These are phyloP conservation scores for Epichloe uncinata DNA, from an alignment of 2,329 filamentous ascomycete genomes.

Conservation along the genomic window DNA sequence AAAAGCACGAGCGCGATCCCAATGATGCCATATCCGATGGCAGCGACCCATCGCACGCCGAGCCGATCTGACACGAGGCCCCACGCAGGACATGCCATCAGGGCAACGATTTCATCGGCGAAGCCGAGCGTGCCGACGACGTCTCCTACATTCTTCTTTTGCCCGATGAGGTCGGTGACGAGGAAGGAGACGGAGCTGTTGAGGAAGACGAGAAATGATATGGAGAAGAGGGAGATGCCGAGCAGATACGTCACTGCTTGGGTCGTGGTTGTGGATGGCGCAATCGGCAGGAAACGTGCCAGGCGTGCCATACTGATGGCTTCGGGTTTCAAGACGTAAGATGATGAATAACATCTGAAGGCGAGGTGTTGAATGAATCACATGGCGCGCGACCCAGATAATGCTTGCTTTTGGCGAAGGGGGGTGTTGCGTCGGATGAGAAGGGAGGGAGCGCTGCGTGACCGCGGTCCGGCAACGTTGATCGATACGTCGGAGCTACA, in stretches of 20 bases:
- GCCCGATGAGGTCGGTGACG: slow-evolving; percentile 67
- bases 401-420: not conserved
- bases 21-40: slow-evolving; percentile 71
- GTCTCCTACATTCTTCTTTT: slow-evolving; percentile 60
- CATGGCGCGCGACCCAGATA: slow-evolving; percentile 5
- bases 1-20: slow-evolving; percentile 64
- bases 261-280: slow-evolving; percentile 42
- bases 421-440: no score
- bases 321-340: not conserved
- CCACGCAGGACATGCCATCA: slow-evolving; percentile 71
- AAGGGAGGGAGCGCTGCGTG: no score
- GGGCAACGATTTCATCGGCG: slow-evolving; percentile 68
- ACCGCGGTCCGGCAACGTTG: no score
- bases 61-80: slow-evolving; percentile 64
- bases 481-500: no score
- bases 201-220: slow-evolving; percentile 80
- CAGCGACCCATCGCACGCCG: slow-evolving; percentile 59
- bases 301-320: slow-evolving; percentile 22
- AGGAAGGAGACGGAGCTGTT: slow-evolving; percentile 78
- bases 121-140: slow-evolving; percentile 77
- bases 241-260: slow-evolving; percentile 66
- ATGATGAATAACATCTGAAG: slow-evolving; percentile 1
- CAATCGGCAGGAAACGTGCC: slow-evolving; percentile 41
- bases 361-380: slow-evolving; percentile 5
- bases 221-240: slow-evolving; percentile 73